Conservation (phyloP, 768 basidiomycete genomes). For the Trametopsis cervina region DNA sequence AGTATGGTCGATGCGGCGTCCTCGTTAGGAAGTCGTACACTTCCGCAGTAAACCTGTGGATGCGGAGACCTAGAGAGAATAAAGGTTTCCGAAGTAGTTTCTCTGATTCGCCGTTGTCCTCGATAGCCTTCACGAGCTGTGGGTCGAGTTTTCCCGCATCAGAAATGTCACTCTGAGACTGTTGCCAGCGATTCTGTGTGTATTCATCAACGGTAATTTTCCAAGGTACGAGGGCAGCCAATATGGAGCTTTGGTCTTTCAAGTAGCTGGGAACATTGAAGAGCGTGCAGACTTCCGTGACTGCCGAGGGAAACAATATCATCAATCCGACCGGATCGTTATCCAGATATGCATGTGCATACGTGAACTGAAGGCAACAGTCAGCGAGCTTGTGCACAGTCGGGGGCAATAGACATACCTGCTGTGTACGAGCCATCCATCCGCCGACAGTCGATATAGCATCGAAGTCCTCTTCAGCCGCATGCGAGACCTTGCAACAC, state of each 20-base stretch:
- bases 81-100: background rate
- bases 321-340: constrained; percentile 42
- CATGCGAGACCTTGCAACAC: constrained; percentile 41
- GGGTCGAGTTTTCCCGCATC: constrained; percentile 4
- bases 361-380: constrained; percentile 34
- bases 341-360: constrained; percentile 42
- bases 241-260: constrained; percentile 24
- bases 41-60: constrained; percentile 41
- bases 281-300: constrained; percentile 27
- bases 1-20: constrained; percentile 31
- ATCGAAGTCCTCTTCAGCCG: constrained; percentile 31
- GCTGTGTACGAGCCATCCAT: constrained; percentile 40
- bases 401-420: constrained; percentile 32
- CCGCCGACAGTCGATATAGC: constrained; percentile 33
- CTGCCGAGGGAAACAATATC: constrained; percentile 43
- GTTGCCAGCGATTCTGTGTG: constrained; percentile 19
- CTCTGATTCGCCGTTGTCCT: background rate
- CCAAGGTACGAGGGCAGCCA: constrained; percentile 46
- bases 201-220: constrained; percentile 29
- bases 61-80: constrained; percentile 32
- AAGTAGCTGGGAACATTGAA: constrained; percentile 38
- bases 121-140: constrained; percentile 11
- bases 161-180: background rate
- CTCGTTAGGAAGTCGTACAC: constrained; percentile 41
- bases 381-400: background rate